Evolutionary conservation across 495 filamentous ascomycete genomes (phyloP), one percentile per base, ranked within the genome.

Genomic region (Aspergillus biplanus): DNA sequence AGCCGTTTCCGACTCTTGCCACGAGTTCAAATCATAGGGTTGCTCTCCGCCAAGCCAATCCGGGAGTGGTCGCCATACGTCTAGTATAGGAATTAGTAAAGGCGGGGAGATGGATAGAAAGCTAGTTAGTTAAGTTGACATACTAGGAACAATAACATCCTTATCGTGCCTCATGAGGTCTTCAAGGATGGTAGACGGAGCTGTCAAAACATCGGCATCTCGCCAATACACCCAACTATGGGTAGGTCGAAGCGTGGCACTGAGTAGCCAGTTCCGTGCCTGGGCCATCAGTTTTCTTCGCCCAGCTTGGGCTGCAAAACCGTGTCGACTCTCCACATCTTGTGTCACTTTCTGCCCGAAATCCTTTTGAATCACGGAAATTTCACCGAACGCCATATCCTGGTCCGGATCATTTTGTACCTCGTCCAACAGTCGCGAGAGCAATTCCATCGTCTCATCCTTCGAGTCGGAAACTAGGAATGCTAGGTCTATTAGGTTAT

Each of bases 171-270:
- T 86, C 96, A 99, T 99, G 35, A 99, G 74, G 78, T 99, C 96
- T 73, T 99, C 96, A 66, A 99, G 75, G 61, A 99, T 98, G 2
- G 96, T 98, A 67, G 90, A 89, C 0, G 96, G 96, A 9, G 95
- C 93, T 7, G 96, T 99, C 77, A 97, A 92, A 12, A 99, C 96
- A 76, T 99, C 96, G 27, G 95, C 96, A 80, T 99, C 96, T 75
- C 96, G 85, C 96, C 96, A 99, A 70, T 99, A 99, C 32, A 99
- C 96, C 96, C 96, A 99, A 68, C 92, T 96, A 71, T 99, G 96
- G 39, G 93, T 94, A 5, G 96, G 96, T 52, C 95, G 86, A 44
- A 99, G 80, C 16, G 96, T 94, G 31, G 96, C 94, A 68, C 92
- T 97, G 62, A 99, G 77, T 53, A 99, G 75, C 96, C 96, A 99